These are phyloP conservation scores for Aspergillus intermedius DNA, from an alignment of 2,329 filamentous ascomycete species.

Conservation along the genomic window DNA sequence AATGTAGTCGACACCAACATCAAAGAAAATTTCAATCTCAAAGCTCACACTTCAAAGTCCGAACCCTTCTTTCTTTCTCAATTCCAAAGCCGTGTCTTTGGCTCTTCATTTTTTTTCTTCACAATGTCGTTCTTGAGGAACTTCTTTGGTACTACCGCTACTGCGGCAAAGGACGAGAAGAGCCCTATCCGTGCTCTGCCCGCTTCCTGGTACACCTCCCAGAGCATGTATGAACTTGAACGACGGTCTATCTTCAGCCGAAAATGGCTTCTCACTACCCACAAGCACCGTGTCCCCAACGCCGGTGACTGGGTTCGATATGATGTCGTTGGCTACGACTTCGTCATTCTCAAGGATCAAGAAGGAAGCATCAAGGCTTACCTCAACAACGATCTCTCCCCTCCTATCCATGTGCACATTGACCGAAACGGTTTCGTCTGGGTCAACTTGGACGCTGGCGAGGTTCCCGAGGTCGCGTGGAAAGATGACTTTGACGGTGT, in stretches of 20 bases:
- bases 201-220: conserved; percentile 39
- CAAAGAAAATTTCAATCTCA: conserved; percentile 1
- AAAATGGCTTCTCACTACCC: conserved; percentile 36
- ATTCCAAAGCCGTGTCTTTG: conserved; percentile 1
- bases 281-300: conserved; percentile 42
- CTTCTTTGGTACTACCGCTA: conserved; percentile 20
- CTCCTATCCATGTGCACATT: conserved; percentile 48
- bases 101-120: background rate
- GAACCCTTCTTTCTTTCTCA: background rate
- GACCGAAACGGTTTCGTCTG: conserved; percentile 53
- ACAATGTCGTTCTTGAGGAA: conserved; percentile 24
- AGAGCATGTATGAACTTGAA: conserved; percentile 46
- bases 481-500: conserved; percentile 46
- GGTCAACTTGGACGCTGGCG: conserved; percentile 48
- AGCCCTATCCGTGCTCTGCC: conserved; percentile 35
- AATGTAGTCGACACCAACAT: conserved; percentile 8
- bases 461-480: conserved; percentile 37
- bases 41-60: conserved; percentile 3
- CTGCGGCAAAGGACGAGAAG: conserved; percentile 8
- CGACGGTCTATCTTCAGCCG: conserved; percentile 49
- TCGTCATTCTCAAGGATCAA: conserved; percentile 46
- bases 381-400: conserved; percentile 54
- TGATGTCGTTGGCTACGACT: conserved; percentile 52
- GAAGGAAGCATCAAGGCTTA: conserved; percentile 49
- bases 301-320: conserved; percentile 52